A percentile compares a stretch with the other conserved stretches of the same genome.
phyloP scores from a whole-genome alignment of 2,329 filamentous ascomycete genomes.

The Colletotrichum echinochloae region DNA sequence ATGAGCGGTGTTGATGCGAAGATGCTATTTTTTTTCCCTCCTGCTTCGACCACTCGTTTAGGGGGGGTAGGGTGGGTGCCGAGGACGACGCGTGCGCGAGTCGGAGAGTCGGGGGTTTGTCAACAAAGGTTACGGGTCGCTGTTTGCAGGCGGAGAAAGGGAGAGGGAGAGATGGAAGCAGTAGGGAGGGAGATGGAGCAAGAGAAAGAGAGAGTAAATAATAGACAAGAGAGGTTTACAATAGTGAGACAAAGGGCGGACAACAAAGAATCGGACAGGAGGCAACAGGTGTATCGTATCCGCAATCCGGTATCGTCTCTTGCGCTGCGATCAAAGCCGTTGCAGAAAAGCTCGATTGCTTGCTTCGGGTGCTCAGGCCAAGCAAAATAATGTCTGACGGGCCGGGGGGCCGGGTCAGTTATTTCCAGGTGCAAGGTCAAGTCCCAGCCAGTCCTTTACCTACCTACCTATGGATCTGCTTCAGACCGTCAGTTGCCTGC shows the following conservation, averaged over 20 bases:
- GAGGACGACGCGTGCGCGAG: constrained; percentile 26
- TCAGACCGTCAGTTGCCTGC: neutral
- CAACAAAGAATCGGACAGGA: neutral
- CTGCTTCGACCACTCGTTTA: constrained; percentile 9
- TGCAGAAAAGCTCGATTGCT: constrained; percentile 6
- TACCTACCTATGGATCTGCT: no score
- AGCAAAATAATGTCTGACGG: constrained; percentile 17
- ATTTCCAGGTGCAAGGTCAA: constrained; percentile 22
- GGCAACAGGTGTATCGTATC: neutral
- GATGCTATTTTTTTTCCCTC: constrained; percentile 25
- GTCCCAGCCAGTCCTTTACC: no score
- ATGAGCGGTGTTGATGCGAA: constrained; percentile 37
- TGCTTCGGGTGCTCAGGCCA: constrained; percentile 2
- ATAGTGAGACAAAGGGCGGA: constrained; percentile 8
- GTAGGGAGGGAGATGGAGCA: neutral
- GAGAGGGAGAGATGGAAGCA: neutral
- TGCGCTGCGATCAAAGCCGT: constrained; percentile 3
- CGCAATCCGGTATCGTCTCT: neutral
- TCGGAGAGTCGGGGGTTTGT: constrained; percentile 15
- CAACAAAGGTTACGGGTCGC: constrained; percentile 3
- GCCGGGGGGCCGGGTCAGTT: constrained; percentile 15
- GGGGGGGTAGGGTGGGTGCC: constrained; percentile 24
- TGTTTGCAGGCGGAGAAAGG: neutral
- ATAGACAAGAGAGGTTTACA: neutral
- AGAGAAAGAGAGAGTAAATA: neutral